Evolutionary conservation across 306 rosid species (phyloP).

Genomic region (Gillenia trifoliata): DNA sequence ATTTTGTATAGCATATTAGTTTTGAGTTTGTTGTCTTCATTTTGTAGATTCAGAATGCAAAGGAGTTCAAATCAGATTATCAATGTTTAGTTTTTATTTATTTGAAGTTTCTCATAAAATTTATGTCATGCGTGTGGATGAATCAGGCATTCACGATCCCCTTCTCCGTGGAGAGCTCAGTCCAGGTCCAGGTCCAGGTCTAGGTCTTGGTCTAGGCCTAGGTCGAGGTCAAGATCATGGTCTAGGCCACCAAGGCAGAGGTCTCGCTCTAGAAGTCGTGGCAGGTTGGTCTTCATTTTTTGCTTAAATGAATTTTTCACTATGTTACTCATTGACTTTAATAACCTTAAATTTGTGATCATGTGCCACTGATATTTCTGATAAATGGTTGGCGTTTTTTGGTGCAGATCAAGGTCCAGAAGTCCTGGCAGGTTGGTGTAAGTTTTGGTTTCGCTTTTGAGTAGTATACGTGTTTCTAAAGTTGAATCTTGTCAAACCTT

Average conservation of each 20-base stretch:
- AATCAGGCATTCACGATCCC: constrained; percentile 69
- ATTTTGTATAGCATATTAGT: background rate
- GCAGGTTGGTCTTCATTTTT: constrained; percentile 58
- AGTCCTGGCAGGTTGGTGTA: constrained; percentile 67
- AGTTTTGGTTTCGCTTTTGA: background rate
- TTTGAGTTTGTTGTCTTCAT: background rate
- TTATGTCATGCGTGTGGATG: background rate
- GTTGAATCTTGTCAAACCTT: background rate
- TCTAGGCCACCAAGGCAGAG: constrained; percentile 61
- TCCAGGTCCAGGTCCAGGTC: constrained; percentile 59
- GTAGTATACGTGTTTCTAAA: background rate
- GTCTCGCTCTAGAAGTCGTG: constrained; percentile 72
- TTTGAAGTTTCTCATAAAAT: background rate
- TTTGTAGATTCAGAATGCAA: background rate
- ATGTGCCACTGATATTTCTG: background rate
- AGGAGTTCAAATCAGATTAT: background rate
- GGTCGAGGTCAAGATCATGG: constrained; percentile 57
- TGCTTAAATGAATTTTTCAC: background rate
- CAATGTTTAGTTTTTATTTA: background rate
- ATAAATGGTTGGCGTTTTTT: constrained; percentile 18
- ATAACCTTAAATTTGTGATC: background rate
- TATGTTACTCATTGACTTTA: background rate
- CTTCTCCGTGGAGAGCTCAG: constrained; percentile 76
- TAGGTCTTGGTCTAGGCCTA: constrained; percentile 48
- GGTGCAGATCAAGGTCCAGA: constrained; percentile 77